Evolutionary conservation across 805 yeast genomes (phyloP).

Genomic region (Candida ovalis): DNA sequence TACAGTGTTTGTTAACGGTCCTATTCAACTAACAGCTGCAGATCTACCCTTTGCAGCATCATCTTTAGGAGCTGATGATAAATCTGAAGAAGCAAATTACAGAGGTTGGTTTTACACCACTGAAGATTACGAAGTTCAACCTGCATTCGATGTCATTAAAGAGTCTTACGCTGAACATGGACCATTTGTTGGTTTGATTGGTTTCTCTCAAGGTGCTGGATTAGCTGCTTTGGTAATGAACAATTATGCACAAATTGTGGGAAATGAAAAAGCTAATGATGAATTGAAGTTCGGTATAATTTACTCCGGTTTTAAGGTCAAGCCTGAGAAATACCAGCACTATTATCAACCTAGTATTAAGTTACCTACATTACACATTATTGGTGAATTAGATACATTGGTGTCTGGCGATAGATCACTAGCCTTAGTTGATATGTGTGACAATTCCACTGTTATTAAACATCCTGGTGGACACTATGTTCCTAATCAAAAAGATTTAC

Average conservation of each 20-base stretch:
- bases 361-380: slow-evolving; percentile 60
- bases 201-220: slow-evolving; percentile 95
- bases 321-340: slow-evolving; percentile 24
- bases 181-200: slow-evolving; percentile 85
- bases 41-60: slow-evolving; percentile 69
- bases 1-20: slow-evolving; percentile 77
- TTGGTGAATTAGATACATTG: slow-evolving; percentile 85
- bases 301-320: slow-evolving; percentile 57
- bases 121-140: slow-evolving; percentile 31
- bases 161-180: slow-evolving; percentile 53
- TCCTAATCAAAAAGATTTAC: slow-evolving; percentile 67
- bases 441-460: slow-evolving; percentile 44
- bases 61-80: slow-evolving; percentile 41
- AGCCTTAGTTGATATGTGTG: slow-evolving; percentile 54
- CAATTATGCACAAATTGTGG: slow-evolving; percentile 50
- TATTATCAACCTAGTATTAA: slow-evolving; percentile 28
- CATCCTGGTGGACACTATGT: slow-evolving; percentile 99
- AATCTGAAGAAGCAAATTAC: slow-evolving; percentile 31
- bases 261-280: slow-evolving; percentile 38
- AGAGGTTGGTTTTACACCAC: slow-evolving; percentile 74
- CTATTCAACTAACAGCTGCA: slow-evolving; percentile 56
- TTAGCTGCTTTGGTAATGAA: slow-evolving; percentile 68
- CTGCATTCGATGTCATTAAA: slow-evolving; percentile 48
- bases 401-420: slow-evolving; percentile 71
- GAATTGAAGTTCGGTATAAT: slow-evolving; percentile 67